Conservation (phyloP, 768 basidiomycete genomes). For the Lactarius quietus region DNA sequence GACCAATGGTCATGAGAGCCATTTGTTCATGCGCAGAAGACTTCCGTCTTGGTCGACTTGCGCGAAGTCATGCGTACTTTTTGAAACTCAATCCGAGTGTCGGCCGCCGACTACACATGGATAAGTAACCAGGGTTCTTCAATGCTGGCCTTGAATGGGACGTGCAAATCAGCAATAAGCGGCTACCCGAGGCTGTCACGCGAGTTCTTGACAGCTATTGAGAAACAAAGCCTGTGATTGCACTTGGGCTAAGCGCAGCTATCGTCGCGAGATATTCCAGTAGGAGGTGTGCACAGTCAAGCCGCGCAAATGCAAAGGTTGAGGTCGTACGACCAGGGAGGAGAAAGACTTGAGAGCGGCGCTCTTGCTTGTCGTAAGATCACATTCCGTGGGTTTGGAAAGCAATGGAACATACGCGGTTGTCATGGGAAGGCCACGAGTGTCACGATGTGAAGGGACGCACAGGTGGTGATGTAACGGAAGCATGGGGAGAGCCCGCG, state of each 20-base stretch:
- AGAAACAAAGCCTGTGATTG: not conserved
- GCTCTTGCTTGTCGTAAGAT: slow-evolving; percentile 58
- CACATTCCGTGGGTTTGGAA: slow-evolving; percentile 43
- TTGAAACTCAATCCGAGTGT: too few species aligned
- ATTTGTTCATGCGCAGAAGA: slow-evolving; percentile 46
- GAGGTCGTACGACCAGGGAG: not conserved
- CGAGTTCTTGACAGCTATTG: not conserved
- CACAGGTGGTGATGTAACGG: slow-evolving; percentile 3
- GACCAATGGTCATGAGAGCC: slow-evolving; percentile 40
- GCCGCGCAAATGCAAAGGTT: not conserved
- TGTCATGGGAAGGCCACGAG: slow-evolving; percentile 30
- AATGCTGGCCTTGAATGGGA: not conserved
- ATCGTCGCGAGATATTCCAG: slow-evolving; percentile 30
- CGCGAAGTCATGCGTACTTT: slow-evolving; percentile 53
- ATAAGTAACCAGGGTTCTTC: not conserved
- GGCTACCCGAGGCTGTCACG: not conserved
- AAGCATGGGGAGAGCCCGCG: slow-evolving; percentile 8
- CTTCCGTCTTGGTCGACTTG: slow-evolving; percentile 55
- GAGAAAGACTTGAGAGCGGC: slow-evolving; percentile 42
- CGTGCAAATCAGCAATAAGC: not conserved
- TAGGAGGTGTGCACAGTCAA: not conserved
- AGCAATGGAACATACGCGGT: slow-evolving; percentile 33
- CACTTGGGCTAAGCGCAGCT: slow-evolving; percentile 27
- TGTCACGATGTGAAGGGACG: slow-evolving; percentile 4
- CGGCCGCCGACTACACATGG: not conserved